These are phyloP conservation scores for Paramarasmius palmivorus DNA, from an alignment of 1,284 basidiomycete species.

Conservation along the genomic window DNA sequence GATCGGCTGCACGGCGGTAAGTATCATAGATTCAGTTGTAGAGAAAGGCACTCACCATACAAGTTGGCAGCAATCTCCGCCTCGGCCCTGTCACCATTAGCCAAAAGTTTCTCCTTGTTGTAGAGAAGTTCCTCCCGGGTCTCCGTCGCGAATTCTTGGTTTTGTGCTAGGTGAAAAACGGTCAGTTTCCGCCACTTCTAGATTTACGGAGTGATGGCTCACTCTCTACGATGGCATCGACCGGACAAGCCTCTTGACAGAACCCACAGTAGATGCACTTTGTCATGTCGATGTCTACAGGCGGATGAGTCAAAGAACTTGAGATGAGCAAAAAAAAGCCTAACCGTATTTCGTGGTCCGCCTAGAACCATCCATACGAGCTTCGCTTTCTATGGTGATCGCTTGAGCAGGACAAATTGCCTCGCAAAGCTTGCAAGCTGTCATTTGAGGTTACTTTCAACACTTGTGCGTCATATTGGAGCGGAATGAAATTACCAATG, in stretches of 20 bases:
- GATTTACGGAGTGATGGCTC: slow-evolving; percentile 32
- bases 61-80: slow-evolving; percentile 96
- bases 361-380: slow-evolving; percentile 92
- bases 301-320: slow-evolving; percentile 2
- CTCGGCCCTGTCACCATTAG: slow-evolving; percentile 95
- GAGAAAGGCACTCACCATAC: slow-evolving; percentile 54
- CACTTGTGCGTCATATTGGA: neutral
- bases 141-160: slow-evolving; percentile 96
- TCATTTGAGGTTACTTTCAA: slow-evolving; percentile 2
- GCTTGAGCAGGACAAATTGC: slow-evolving; percentile 99
- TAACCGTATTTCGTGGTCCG: slow-evolving; percentile 95
- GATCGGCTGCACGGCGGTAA: slow-evolving; percentile 47
- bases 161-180: slow-evolving; percentile 68
- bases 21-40: slow-evolving; percentile 15
- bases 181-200: slow-evolving; percentile 8
- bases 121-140: slow-evolving; percentile 98
- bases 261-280: slow-evolving; percentile 98
- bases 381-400: slow-evolving; percentile 98
- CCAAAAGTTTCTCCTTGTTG: slow-evolving; percentile 97
- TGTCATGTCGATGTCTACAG: slow-evolving; percentile 91
- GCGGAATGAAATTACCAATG: slow-evolving; percentile 64
- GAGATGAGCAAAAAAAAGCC: slow-evolving; percentile 18
- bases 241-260: slow-evolving; percentile 99
- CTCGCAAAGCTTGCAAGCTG: slow-evolving; percentile 99
- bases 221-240: slow-evolving; percentile 99